These are phyloP conservation scores for Pleurotus pulmonarius DNA, from an alignment of 768 basidiomycete species.

Conservation along the genomic window DNA sequence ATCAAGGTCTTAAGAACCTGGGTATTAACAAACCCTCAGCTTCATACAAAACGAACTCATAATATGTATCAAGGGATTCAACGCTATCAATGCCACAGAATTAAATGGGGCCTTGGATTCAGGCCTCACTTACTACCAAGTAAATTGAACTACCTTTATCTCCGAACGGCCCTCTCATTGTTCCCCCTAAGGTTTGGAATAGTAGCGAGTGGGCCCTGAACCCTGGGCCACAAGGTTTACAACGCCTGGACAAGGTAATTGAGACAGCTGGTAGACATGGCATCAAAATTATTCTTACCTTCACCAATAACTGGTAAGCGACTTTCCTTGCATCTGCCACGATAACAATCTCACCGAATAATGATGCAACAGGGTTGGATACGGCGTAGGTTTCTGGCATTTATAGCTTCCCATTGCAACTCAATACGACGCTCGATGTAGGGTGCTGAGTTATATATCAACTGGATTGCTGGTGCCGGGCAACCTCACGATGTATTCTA, in stretches of 20 bases:
- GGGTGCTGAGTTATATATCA: constrained; percentile 61
- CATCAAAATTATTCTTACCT: constrained; percentile 48
- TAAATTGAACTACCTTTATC: neutral
- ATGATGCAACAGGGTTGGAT: constrained; percentile 40
- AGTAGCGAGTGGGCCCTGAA: constrained; percentile 45
- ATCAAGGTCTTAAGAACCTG: constrained; percentile 54
- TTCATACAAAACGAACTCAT: too few species aligned
- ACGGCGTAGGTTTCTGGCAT: constrained; percentile 36
- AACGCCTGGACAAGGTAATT: constrained; percentile 50
- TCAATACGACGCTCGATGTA: constrained; percentile 12
- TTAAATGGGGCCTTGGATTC: constrained; percentile 37
- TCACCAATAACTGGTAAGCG: constrained; percentile 53
- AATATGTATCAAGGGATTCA: constrained; percentile 33
- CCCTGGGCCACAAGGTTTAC: constrained; percentile 49
- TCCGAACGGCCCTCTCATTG: neutral
- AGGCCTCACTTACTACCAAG: constrained; percentile 49
- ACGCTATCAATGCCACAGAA: constrained; percentile 41
- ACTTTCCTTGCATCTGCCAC: neutral
- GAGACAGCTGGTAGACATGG: constrained; percentile 44
- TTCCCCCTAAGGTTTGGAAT: constrained; percentile 40
- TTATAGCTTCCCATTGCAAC: neutral
- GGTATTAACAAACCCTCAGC: constrained; percentile 23
- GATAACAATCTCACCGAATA: neutral
- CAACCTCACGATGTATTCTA: constrained; percentile 57
- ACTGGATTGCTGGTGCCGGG: constrained; percentile 46